These are phyloP conservation scores for Sugiyamaella castrensis DNA, from an alignment of 1,139 yeast species.

Conservation along the genomic window DNA sequence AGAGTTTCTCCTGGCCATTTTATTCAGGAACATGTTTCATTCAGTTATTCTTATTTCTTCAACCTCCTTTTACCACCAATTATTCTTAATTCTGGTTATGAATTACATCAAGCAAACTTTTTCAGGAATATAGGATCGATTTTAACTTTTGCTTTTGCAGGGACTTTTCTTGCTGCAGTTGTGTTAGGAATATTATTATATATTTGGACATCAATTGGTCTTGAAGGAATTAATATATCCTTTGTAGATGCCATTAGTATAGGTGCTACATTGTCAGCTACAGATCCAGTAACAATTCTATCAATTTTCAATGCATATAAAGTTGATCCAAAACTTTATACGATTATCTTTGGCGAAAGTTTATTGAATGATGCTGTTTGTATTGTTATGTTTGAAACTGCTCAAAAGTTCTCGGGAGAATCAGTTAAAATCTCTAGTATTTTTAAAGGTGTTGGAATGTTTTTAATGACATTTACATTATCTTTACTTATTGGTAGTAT, in stretches of 20 bases:
- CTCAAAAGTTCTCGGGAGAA: slow-evolving; percentile 93
- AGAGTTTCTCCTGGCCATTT: slow-evolving; percentile 93
- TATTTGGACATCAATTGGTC: slow-evolving; percentile 87
- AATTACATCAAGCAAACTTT: slow-evolving; percentile 91
- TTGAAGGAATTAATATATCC: slow-evolving; percentile 83
- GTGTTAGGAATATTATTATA: slow-evolving; percentile 83
- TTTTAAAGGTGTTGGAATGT: slow-evolving; percentile 91
- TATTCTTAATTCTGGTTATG: slow-evolving; percentile 93
- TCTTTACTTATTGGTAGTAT: slow-evolving; percentile 88
- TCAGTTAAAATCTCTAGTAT: slow-evolving; percentile 70
- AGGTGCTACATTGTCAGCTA: slow-evolving; percentile 96
- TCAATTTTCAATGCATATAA: slow-evolving; percentile 96
- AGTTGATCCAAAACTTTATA: slow-evolving; percentile 95
- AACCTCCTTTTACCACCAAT: slow-evolving; percentile 94
- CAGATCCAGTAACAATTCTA: slow-evolving; percentile 96
- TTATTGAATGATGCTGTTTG: slow-evolving; percentile 95
- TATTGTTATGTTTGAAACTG: slow-evolving; percentile 98
- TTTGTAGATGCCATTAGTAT: slow-evolving; percentile 96
- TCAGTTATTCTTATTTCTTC: slow-evolving; percentile 91
- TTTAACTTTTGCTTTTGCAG: slow-evolving; percentile 93
- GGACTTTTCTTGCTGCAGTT: slow-evolving; percentile 87
- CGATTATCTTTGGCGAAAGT: slow-evolving; percentile 96
- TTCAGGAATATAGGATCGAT: slow-evolving; percentile 90
- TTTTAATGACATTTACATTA: slow-evolving; percentile 88
- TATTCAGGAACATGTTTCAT: slow-evolving; percentile 94